Base-by-base conservation (phyloP, 192 early-diverging fungal genomes). In the Chytriomyces confervae region DNA sequence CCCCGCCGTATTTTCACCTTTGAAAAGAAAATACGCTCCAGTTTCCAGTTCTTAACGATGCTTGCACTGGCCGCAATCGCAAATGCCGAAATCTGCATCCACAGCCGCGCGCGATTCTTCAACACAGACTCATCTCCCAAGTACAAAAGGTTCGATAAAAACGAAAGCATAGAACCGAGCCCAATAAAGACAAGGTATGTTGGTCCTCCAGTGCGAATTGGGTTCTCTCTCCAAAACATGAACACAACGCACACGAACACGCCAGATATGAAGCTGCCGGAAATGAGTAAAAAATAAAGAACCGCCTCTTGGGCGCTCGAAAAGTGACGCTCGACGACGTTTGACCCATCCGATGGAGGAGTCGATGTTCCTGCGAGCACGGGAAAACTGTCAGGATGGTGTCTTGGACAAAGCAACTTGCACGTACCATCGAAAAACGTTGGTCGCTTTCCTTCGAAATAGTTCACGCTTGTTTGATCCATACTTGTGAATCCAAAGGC, bases 11-110 rank as follows among this genome's bases (percentile, higher is more conserved):
- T 2, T 20, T 57, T 57, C 53, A 57, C 53, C 20, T 57, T 57
- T 57, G 53, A 13, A 57, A n/a, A n/a, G 53, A 2, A 57, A n/a
- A 57, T 20, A 5, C 53, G 0, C 53, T 57, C 16, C 53, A 57
- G 20, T 5, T 20, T 57, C 53, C 53, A 57, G 53, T 68, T 68
- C 46, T 68, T 68, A 36, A 48, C 11, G 8, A 68, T 11, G 7
- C 13, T 11, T 11, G 66, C 66, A 16, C 36, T 46, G 47, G 13
- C 44, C 66, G 47, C 23, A 23, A 68, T 47, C 23, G 44, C 29
- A n/a, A 47, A 68, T 5, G 66, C 8, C 36, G 6, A n/a, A n/a
- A 68, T 16, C 45, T 68, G 66, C 36, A 68, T 29, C 45, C 66
- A 68, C 46, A 68, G 8, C 7, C 27, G 8, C 27, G 45, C 66